Evolutionary conservation across 129 eudicot species (phyloP), one percentile per base, ranked within the genome.

Genomic region (Gnaphalium uliginosum): DNA sequence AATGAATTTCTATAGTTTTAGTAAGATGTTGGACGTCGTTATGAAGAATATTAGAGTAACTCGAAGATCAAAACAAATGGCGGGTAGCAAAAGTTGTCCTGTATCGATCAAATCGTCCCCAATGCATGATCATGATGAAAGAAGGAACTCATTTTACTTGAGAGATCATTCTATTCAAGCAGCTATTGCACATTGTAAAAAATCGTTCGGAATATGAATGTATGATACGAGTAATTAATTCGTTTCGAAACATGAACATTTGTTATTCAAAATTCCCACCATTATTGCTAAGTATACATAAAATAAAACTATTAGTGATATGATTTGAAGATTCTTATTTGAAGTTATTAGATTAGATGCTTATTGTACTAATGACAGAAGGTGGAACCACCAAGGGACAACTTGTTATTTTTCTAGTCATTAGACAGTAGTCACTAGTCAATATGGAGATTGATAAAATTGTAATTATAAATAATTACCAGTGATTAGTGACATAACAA

Each of bases 151-250:
- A 66, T 76, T 71, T 66, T 82, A 82, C 58, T 66, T 23, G 26
- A 82, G 68, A 71, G 85, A 76, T 63, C 68, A 64, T 73, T 80
- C 81, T 21, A 59, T 84, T 75, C 82, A 80, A 39, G 84, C 84
- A 10, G 87, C 87, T n/a, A 84, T 84, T 60, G 84, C 84, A 24
- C 87, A 84, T 37, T 84, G 87, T 22, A 80, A 84, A 61, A 80
- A 71, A 37, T 84, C 82, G 1, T 72, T 80, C 19, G 84, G 84
- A 41, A 81, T 66, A 69, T 71, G 59, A 71, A 15, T 2, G 8
- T 57, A 18, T 3, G 32, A 4, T 46, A 39, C 14, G 0, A 39
- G 53, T 46, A 46, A 13, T 46, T 46, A 46, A 13, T 46, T 46
- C 18, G 4, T 46, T 14, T 14, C 53, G n/a, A 4, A 43, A 43